Percentiles rank a stretch among this genome's conserved stretches.
phyloP scores from a whole-genome alignment of 1,139 yeast genomes.

The Kurtzmaniella quercitrusa region DNA sequence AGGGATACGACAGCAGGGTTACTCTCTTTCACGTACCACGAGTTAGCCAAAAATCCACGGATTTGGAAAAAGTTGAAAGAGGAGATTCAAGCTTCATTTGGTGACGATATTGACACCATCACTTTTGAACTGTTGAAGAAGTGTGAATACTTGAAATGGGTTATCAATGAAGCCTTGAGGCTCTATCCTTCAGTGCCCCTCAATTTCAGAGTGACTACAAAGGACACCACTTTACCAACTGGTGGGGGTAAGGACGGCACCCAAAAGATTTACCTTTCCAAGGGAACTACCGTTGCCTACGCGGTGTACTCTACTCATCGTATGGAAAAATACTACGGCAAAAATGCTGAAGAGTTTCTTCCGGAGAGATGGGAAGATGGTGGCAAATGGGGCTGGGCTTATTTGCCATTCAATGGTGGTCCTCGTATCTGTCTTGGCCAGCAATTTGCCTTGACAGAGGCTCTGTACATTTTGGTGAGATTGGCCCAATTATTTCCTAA shows the following conservation, averaged over 20 bases:
- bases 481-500: slow-evolving; percentile 20
- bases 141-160: slow-evolving; percentile 43
- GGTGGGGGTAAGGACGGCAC: slow-evolving; percentile 48
- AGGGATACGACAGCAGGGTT: slow-evolving; percentile 47
- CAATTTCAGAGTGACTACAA: slow-evolving; percentile 43
- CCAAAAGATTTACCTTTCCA: slow-evolving; percentile 40
- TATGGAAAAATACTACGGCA: slow-evolving; percentile 40
- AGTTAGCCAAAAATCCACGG: slow-evolving; percentile 38
- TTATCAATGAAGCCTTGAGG: slow-evolving; percentile 49
- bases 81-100: slow-evolving; percentile 30
- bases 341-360: slow-evolving; percentile 40
- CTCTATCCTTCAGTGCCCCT: slow-evolving; percentile 55
- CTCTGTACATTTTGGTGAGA: slow-evolving; percentile 28
- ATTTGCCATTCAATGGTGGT: slow-evolving; percentile 43
- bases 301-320: slow-evolving; percentile 46
- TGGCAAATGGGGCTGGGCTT: slow-evolving; percentile 37
- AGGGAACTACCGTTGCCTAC: slow-evolving; percentile 44
- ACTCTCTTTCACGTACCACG: slow-evolving; percentile 37
- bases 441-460: slow-evolving; percentile 44
- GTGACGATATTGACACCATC: slow-evolving; percentile 31
- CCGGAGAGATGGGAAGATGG: slow-evolving; percentile 43
- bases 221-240: slow-evolving; percentile 45
- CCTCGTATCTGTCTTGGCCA: slow-evolving; percentile 44
- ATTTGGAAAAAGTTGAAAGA: slow-evolving; percentile 30
- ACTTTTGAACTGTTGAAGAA: slow-evolving; percentile 49